Conservation (phyloP, 179 eudicot genomes). For the Spergularia azorica region DNA sequence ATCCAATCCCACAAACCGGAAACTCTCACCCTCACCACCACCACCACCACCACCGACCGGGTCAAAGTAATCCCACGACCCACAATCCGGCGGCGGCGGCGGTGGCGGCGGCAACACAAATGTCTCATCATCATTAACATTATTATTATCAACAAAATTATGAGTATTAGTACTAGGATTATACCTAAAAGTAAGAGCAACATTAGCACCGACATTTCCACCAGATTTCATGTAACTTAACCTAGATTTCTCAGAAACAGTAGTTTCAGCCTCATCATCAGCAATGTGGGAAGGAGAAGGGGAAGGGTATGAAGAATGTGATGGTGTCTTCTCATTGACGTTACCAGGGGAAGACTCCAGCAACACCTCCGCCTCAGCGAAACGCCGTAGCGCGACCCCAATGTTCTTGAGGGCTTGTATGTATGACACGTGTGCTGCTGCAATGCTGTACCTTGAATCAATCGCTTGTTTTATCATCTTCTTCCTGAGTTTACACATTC, state of each 20-base stretch:
- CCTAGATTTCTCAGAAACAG: slow-evolving; percentile 46
- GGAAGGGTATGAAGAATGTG: slow-evolving; percentile 74
- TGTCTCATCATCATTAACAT: slow-evolving; percentile 40
- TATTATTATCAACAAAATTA: slow-evolving; percentile 36
- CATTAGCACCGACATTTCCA: slow-evolving; percentile 33
- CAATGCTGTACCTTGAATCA: slow-evolving; percentile 71
- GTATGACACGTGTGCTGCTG: slow-evolving; percentile 88
- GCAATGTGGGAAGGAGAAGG: slow-evolving; percentile 51
- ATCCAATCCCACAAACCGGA: slow-evolving; percentile 49
- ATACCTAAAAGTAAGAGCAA: slow-evolving; percentile 56
- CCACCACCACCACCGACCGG: slow-evolving; percentile 34
- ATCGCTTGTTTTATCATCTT: slow-evolving; percentile 68
- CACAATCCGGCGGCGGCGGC: slow-evolving; percentile 58
- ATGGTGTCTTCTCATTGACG: slow-evolving; percentile 46
- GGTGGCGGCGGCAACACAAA: slow-evolving; percentile 64
- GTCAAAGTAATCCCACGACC: slow-evolving; percentile 83
- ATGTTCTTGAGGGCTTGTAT: slow-evolving; percentile 60
- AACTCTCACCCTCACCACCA: slow-evolving; percentile 37
- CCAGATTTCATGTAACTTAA: slow-evolving; percentile 73
- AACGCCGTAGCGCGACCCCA: slow-evolving; percentile 68
- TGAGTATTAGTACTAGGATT: slow-evolving; percentile 38
- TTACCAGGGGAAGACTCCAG: slow-evolving; percentile 40
- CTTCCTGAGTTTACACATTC: slow-evolving; percentile 74
- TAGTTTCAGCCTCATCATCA: slow-evolving; percentile 43
- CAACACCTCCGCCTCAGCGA: slow-evolving; percentile 79